Base-by-base conservation (phyloP, 23 red algal species). In the Gracilariopsis chorda region DNA sequence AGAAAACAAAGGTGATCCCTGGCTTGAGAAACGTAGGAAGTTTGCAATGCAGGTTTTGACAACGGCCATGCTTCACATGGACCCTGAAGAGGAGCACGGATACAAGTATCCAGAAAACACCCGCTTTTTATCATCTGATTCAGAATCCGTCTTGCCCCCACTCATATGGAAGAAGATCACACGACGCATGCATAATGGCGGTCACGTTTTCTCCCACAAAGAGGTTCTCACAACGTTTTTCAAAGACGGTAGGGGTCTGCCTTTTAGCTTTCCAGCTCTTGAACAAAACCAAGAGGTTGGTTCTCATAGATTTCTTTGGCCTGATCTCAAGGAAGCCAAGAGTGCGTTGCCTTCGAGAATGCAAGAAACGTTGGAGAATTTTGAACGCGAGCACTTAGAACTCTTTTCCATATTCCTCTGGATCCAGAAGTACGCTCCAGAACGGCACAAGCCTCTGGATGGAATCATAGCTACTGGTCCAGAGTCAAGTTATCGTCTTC, bases 331-430 rank as follows among this genome's bases (percentile, higher is more conserved):
- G 43, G 85, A 89, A 27, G 85, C 69, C 19, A 58, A 77, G 23
- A 69, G 65, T 29, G 51, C 44, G 21, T 48, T 89, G 21, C 45
- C 42, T 17, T 29, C 85, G 17, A 52, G 39, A 37, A 73, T 72
- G 61, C 69, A 72, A 13, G 85, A 89, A 32, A 44, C 20, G 2
- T 46, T 76, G 11, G 85, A 89, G 34, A 28, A 2, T 30, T 55
- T 89, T 43, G 34, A 35, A 48, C 3, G 28, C 20, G 65, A 89
- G 19, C 85, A 89, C 32, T n/a, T 78, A 14, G 53, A 78, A 20
- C 69, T 64, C 48, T 89, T 89, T 24, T 48, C 53, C 20, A 36
- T 89, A 12, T 89, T 89, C 43, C 25, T 89, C 13, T 57, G 70
- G 48, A 53, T 89, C 5, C 48, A 89, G 30, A 71, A 67, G 65